Evolutionary conservation across 345 rosid species (phyloP), one percentile per base, ranked within the genome.

Genomic region (Salix dunnii): DNA sequence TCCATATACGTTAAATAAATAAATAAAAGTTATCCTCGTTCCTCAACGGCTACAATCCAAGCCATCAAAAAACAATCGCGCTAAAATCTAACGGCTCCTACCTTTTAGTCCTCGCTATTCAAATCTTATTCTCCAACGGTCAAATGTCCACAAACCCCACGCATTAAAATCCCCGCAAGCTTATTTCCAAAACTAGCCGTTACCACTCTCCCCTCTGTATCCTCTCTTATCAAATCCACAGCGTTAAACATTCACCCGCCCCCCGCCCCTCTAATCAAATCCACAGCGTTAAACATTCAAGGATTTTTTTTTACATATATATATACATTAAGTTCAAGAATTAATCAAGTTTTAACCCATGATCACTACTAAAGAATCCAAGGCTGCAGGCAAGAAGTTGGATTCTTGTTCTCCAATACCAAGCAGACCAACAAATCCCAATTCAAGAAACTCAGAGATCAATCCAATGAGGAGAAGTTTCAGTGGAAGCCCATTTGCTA

Each of bases 391-490:
- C 74, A 78, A 78, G 76, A 67, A 67, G 67, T 38, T 6, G 13
- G 42, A 82, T 67, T 69, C 79, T 58, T 77, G 79, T 63, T 79
- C 87, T 23, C 78, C 84, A 21, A 51, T 73, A 21, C 46, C 71
- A 4, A 78, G 85, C 17, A 67, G 72, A 75, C 82, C 84, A 70
- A 74, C 78, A 58, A 88, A 80, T 76, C 85, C 89, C 61, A 76
- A 12, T 68, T 81, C 89, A 28, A 88, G 94, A 80, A 87, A 84
- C 75, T 91, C 94, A 0, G 96, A 93, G 76, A 70, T 74, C 0
- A 87, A 91, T 27, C 88, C 93, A 7, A 83, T 87, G 81, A 88
- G 96, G 38, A 88, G 98, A 86, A 91, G 97, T 64, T 91, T 88
- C 67, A 76, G 77, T 10, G 92, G 82, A 23, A 91, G 77, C 77